Conservation (phyloP, 2,329 filamentous ascomycete species). For the Pyricularia sp. region DNA sequence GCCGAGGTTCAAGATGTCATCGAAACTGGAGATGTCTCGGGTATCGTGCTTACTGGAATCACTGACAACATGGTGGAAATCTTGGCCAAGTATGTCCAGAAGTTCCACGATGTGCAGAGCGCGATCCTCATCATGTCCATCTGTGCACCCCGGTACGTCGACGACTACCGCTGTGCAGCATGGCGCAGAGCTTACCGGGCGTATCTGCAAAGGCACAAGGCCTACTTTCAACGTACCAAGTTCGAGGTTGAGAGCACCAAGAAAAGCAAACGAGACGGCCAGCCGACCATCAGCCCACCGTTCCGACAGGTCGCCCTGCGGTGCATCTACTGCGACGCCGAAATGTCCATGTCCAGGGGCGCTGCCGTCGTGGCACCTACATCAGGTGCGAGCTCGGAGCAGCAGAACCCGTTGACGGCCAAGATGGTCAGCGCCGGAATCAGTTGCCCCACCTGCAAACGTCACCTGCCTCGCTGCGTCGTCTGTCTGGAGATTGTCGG, state of each 20-base stretch:
- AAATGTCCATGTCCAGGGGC: slow-evolving; percentile 37
- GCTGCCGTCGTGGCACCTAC: slow-evolving; percentile 9
- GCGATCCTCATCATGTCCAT: slow-evolving; percentile 66
- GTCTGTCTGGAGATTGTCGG: slow-evolving; percentile 60
- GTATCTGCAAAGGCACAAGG: slow-evolving; percentile 63
- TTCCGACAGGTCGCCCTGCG: slow-evolving; percentile 64
- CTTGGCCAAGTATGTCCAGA: slow-evolving; percentile 65
- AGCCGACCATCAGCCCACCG: slow-evolving; percentile 53
- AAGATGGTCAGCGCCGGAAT: slow-evolving; percentile 49
- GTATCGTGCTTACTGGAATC: slow-evolving; percentile 69
- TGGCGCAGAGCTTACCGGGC: slow-evolving; percentile 67
- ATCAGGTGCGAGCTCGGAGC: slow-evolving; percentile 6
- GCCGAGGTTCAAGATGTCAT: slow-evolving; percentile 54
- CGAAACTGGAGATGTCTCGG: slow-evolving; percentile 63
- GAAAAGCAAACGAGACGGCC: slow-evolving; percentile 54
- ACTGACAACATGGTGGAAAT: slow-evolving; percentile 65
- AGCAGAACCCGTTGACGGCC: slow-evolving; percentile 45
- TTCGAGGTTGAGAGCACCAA: slow-evolving; percentile 72
- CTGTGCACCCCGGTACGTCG: slow-evolving; percentile 66
- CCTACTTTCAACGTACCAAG: slow-evolving; percentile 64
- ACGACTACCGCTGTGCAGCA: slow-evolving; percentile 64
- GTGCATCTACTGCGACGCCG: slow-evolving; percentile 66
- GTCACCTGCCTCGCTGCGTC: slow-evolving; percentile 57
- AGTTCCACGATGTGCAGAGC: slow-evolving; percentile 71
- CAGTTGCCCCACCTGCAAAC: slow-evolving; percentile 57